Conservation (phyloP, 1,284 basidiomycete species). For the Neolentinus lepideus region DNA sequence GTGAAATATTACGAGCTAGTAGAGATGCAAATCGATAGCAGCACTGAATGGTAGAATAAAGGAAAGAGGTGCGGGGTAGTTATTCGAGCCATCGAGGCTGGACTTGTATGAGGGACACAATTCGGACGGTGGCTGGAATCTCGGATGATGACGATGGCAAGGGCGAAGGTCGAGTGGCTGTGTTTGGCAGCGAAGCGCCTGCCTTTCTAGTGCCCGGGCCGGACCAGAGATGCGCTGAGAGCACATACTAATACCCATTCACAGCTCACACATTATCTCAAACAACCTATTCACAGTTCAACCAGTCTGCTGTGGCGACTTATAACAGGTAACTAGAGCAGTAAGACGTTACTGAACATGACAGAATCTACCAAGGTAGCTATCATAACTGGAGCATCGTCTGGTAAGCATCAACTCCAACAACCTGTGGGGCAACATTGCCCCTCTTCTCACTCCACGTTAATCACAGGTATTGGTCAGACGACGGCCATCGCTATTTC, state of each 20-base stretch:
- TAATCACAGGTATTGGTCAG: conserved; percentile 38
- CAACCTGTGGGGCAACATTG: not conserved
- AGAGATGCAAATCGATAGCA: not conserved
- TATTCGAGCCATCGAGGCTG: no score
- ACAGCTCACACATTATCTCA: no score
- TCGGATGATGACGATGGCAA: no score
- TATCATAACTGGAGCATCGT: conserved; percentile 15
- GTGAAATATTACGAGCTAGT: not conserved
- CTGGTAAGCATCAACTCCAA: conserved; percentile 10
- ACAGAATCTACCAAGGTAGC: conserved; percentile 16
- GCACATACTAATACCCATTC: not conserved
- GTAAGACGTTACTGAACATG: not conserved
- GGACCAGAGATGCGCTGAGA: not conserved
- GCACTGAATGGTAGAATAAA: not conserved
- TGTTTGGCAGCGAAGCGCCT: not conserved
- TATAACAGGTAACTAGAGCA: not conserved
- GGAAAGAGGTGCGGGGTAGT: not conserved
- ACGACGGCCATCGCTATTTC: conserved; percentile 42
- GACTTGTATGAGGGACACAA: no score
- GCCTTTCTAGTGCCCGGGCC: not conserved
- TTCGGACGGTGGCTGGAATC: no score
- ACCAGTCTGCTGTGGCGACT: no score
- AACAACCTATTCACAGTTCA: no score
- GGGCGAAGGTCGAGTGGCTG: not conserved
- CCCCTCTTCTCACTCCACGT: not conserved